Base-by-base conservation (phyloP, 2,329 filamentous ascomycete species). In the Trichoderma gracile region DNA sequence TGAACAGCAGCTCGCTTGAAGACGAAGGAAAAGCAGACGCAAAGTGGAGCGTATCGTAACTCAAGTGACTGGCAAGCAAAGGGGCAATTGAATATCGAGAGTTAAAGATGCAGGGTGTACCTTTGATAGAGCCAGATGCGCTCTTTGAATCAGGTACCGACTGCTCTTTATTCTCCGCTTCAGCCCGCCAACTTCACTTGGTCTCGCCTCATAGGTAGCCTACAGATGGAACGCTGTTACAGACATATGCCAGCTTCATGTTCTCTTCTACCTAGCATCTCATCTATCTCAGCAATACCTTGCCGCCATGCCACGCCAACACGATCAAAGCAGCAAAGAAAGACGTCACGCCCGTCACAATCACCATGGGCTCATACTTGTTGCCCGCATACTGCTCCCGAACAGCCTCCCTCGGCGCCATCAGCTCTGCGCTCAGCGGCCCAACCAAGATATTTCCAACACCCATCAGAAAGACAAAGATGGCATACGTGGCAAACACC, bases 391-490 rank as follows among this genome's bases (percentile, higher is more conserved):
- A 68, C n/a, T 50, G 42, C 21, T 55, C 57, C 2, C 19, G 52
- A 7, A 86, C 47, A 10, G 30, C 53, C 4, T 42, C 59, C 5
- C 40, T 62, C 10, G 64, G 61, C 23, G 65, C 63, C 40, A 75
- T 60, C 59, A 75, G 62, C 38, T 60, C 69, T 1, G 69, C 69
- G 53, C 73, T 74, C 10, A 75, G 68, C 2, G 74, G 74, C 0
- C 73, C 73, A 6, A 70, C 71, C 9, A 73, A 53, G 25, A 76
- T 67, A 65, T 75, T 75, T 0, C 74, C 74, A 12, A 75, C 64
- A 3, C 74, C 74, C 64, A 75, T 70, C 21, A 70, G 54, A 61
- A 74, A 74, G 5, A 70, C 67, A 21, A 75, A 70, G 9, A 76
- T 70, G 5, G 69, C 64, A 61, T 68, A 76, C 0, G 69, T 73